A percentile compares a stretch with the other conserved stretches of the same genome.
phyloP scores from a whole-genome alignment of 2,329 filamentous ascomycete genomes.

The Pseudocercospora fijiensis region DNA sequence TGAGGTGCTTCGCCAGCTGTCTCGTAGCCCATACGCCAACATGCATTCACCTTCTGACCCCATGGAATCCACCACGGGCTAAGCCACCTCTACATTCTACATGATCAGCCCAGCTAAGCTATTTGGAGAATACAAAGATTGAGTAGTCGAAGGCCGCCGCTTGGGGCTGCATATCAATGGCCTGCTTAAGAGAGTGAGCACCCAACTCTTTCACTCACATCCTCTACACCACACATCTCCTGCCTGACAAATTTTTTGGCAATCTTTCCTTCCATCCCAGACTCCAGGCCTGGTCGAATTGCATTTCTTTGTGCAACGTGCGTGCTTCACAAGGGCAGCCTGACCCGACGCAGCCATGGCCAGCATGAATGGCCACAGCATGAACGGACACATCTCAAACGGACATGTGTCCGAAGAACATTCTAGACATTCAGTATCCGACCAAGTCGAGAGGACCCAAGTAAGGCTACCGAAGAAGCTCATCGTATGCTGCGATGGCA shows the following conservation, averaged over 20 bases:
- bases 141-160: constrained; percentile 5
- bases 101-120: constrained; percentile 10
- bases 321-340: neutral
- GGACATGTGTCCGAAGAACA: constrained; percentile 6
- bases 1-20: neutral
- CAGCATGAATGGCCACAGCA: constrained; percentile 2
- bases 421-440: constrained; percentile 13
- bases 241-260: too few species aligned
- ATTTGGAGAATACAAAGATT: constrained; percentile 11
- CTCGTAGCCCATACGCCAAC: neutral
- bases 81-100: constrained; percentile 4
- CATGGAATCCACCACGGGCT: constrained; percentile 14
- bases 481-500: constrained; percentile 34
- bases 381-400: neutral
- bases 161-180: constrained; percentile 1
- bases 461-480: constrained; percentile 29
- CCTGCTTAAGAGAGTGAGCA: neutral
- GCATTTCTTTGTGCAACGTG: too few species aligned
- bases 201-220: neutral
- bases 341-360: neutral
- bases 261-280: neutral
- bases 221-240: neutral
- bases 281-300: neutral
- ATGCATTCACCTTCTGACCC: constrained; percentile 2
- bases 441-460: constrained; percentile 21